phyloP scores from a whole-genome alignment of 2,329 filamentous ascomycete species.

The Microdochium trichocladiopsis region DNA sequence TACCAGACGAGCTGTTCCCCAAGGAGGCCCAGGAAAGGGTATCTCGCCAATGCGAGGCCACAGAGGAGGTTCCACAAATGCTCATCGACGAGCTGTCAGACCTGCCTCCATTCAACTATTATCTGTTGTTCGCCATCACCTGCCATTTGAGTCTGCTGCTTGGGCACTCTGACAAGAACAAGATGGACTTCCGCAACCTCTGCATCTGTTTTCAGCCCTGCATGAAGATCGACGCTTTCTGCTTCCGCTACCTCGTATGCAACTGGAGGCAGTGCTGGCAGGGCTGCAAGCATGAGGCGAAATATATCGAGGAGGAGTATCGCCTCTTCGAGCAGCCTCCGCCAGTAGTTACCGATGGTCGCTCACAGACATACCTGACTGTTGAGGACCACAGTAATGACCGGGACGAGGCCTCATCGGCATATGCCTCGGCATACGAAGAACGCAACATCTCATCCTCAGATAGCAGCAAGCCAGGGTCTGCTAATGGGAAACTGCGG shows the following conservation, averaged over 20 bases:
- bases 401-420: constrained; percentile 15
- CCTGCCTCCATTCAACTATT: constrained; percentile 95
- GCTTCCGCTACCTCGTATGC: constrained; percentile 90
- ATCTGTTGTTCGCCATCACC: constrained; percentile 93
- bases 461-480: constrained; percentile 46
- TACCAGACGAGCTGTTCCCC: constrained; percentile 92
- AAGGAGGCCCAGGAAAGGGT: constrained; percentile 77
- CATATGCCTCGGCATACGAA: constrained; percentile 19
- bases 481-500: constrained; percentile 26
- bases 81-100: constrained; percentile 88
- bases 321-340: constrained; percentile 50
- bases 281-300: constrained; percentile 85
- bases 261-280: constrained; percentile 98
- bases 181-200: constrained; percentile 94
- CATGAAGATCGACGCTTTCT: constrained; percentile 92
- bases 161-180: constrained; percentile 90
- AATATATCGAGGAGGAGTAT: constrained; percentile 66
- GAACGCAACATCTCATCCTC: constrained; percentile 58
- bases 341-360: constrained; percentile 36
- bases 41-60: constrained; percentile 69
- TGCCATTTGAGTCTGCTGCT: constrained; percentile 90
- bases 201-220: constrained; percentile 97
- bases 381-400: constrained; percentile 3
- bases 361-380: constrained; percentile 5
- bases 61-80: constrained; percentile 74